Conservation (phyloP, 2,329 filamentous ascomycete species). For the Aspergillus hortae region DNA sequence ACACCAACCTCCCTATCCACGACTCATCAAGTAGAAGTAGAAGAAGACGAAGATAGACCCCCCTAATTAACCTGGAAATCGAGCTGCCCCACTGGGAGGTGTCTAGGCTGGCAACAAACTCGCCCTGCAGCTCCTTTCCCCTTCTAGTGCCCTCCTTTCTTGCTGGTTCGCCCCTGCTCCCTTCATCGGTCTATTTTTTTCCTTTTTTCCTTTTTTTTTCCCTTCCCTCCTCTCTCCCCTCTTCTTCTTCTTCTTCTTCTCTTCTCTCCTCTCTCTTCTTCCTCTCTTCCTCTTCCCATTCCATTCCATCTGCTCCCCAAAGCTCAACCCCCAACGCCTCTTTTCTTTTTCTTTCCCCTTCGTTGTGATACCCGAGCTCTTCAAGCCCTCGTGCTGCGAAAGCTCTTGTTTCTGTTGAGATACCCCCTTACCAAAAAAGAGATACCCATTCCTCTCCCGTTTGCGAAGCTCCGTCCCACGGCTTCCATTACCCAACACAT, state of each 20-base stretch:
- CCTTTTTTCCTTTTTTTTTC: conserved; percentile 13
- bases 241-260: conserved; percentile 24
- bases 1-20: not conserved
- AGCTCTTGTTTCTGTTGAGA: conserved; percentile 33
- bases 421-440: conserved; percentile 22
- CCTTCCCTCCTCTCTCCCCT: conserved; percentile 20
- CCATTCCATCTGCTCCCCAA: conserved; percentile 18
- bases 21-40: not conserved
- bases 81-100: not conserved
- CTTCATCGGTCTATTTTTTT: conserved; percentile 1
- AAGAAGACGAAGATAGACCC: not conserved
- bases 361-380: conserved; percentile 40
- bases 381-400: conserved; percentile 27
- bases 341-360: conserved; percentile 20
- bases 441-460: conserved; percentile 5
- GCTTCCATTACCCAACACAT: conserved; percentile 13
- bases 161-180: not conserved
- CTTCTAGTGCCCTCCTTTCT: conserved; percentile 14
- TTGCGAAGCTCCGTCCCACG: conserved; percentile 15
- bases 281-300: conserved; percentile 22
- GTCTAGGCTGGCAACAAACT: conserved; percentile 10
- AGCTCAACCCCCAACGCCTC: conserved; percentile 6
- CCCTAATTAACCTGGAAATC: conserved; percentile 2
- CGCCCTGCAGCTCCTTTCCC: conserved; percentile 24
- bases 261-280: conserved; percentile 16